Conservation (phyloP, 139 green algal genomes). For the Volvox reticuliferus region DNA sequence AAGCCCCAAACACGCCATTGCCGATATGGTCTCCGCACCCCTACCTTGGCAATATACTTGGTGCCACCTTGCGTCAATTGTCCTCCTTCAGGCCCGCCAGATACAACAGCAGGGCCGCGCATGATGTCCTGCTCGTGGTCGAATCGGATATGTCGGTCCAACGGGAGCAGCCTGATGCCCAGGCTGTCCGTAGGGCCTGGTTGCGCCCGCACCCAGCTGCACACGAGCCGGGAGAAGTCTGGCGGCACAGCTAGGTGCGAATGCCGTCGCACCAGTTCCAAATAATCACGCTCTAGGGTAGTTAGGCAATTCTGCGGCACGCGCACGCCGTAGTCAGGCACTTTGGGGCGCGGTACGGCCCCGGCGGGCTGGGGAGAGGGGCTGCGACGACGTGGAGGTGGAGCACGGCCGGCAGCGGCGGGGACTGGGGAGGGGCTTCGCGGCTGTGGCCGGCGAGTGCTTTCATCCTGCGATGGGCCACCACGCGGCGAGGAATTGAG, state of each 20-base stretch:
- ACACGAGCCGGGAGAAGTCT: constrained; percentile 67
- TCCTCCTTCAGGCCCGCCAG: not conserved
- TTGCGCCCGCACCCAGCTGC: constrained; percentile 4
- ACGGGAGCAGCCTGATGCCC: constrained; percentile 55
- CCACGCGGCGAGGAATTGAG: not conserved
- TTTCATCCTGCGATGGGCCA: constrained; percentile 10
- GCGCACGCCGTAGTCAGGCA: constrained; percentile 23
- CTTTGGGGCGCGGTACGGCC: not conserved
- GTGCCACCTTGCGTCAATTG: not conserved
- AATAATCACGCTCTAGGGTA: constrained; percentile 59
- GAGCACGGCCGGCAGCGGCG: not conserved
- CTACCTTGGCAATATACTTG: constrained; percentile 57
- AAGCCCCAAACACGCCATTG: no score
- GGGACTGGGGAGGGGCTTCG: constrained; percentile 17
- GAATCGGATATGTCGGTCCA: constrained; percentile 58
- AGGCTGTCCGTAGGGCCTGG: constrained; percentile 49
- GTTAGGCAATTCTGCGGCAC: constrained; percentile 58
- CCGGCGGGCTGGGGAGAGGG: not conserved
- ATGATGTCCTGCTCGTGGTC: constrained; percentile 63
- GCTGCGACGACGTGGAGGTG: constrained; percentile 27
- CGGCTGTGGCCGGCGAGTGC: not conserved
- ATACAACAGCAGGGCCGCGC: not conserved
- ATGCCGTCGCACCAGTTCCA: constrained; percentile 64
- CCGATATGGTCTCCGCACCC: not conserved
- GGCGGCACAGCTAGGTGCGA: constrained; percentile 58